phyloP scores from a whole-genome alignment of 441 rosid genomes.

The Populus hybrid region DNA sequence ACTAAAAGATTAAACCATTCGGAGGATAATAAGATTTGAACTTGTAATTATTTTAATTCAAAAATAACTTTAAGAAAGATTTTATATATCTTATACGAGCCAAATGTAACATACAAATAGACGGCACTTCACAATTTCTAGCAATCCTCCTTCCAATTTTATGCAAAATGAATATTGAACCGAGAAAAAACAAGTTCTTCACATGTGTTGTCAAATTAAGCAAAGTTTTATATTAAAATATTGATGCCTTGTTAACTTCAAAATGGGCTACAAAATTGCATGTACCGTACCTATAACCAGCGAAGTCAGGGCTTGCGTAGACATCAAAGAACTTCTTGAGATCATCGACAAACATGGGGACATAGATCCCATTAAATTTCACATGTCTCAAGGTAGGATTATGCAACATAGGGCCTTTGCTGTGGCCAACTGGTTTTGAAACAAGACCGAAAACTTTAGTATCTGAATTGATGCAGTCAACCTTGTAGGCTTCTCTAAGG shows the following conservation, averaged over 20 bases:
- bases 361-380: conserved; percentile 49
- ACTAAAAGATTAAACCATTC: too few relatives aligned
- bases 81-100: background rate
- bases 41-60: background rate
- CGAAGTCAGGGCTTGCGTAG: conserved; percentile 49
- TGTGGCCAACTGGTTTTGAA: conserved; percentile 62
- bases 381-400: conserved; percentile 47
- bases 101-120: background rate
- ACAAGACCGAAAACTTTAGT: conserved; percentile 57
- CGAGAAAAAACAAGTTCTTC: background rate
- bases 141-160: background rate
- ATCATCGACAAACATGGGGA: conserved; percentile 57
- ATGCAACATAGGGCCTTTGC: conserved; percentile 55
- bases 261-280: background rate
- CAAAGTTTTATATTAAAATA: background rate
- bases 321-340: conserved; percentile 44
- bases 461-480: conserved; percentile 40
- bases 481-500: conserved; percentile 45
- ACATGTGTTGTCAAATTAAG: background rate
- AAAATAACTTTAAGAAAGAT: too few relatives aligned
- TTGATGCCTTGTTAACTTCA: background rate
- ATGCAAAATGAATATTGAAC: background rate
- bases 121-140: background rate
- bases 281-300: conserved; percentile 48
- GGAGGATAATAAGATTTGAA: too few relatives aligned